Evolutionary conservation across 192 early-diverging fungal genomes (phyloP).

Genomic region (Coemansia furcata): DNA sequence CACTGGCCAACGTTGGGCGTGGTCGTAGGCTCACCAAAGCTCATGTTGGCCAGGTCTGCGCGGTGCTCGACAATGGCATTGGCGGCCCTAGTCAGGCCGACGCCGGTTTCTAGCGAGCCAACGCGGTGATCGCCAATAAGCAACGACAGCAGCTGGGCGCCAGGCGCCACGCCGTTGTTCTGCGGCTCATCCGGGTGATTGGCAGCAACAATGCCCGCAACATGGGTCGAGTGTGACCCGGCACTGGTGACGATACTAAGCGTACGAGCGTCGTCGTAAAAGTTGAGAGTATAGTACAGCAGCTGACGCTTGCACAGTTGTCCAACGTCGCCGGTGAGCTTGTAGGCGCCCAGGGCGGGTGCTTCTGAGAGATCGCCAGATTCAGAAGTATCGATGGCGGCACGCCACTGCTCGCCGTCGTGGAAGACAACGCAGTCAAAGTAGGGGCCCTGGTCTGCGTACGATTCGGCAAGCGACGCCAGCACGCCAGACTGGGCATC

Average conservation of each 20-base stretch:
- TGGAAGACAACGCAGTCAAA: conserved; percentile 83
- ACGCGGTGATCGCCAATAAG: conserved; percentile 86
- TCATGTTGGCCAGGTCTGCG: conserved; percentile 80
- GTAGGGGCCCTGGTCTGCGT: conserved; percentile 74
- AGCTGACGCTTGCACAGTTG: conserved; percentile 74
- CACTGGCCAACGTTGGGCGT: conserved; percentile 76
- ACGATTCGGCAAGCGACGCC: conserved; percentile 57
- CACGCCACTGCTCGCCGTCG: conserved; percentile 88
- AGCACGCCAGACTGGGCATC: conserved; percentile 64
- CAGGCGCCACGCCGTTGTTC: conserved; percentile 91
- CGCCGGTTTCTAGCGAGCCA: conserved; percentile 79
- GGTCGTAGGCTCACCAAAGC: conserved; percentile 80
- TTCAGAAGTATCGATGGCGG: conserved; percentile 73
- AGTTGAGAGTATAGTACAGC: conserved; percentile 89
- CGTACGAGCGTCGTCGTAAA: conserved; percentile 80
- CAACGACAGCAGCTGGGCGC: conserved; percentile 90
- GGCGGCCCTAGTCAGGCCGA: conserved; percentile 77
- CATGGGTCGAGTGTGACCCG: conserved; percentile 91
- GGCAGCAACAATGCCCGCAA: conserved; percentile 90
- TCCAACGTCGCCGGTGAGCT: conserved; percentile 66
- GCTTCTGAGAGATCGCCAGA: conserved; percentile 70
- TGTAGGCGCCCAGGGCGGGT: conserved; percentile 70
- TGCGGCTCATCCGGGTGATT: conserved; percentile 81
- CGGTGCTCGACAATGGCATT: conserved; percentile 66
- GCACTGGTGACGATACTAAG: conserved; percentile 80